phyloP scores from a whole-genome alignment of 2,329 filamentous ascomycete genomes.

The Phyllosticta citribraziliensis region DNA sequence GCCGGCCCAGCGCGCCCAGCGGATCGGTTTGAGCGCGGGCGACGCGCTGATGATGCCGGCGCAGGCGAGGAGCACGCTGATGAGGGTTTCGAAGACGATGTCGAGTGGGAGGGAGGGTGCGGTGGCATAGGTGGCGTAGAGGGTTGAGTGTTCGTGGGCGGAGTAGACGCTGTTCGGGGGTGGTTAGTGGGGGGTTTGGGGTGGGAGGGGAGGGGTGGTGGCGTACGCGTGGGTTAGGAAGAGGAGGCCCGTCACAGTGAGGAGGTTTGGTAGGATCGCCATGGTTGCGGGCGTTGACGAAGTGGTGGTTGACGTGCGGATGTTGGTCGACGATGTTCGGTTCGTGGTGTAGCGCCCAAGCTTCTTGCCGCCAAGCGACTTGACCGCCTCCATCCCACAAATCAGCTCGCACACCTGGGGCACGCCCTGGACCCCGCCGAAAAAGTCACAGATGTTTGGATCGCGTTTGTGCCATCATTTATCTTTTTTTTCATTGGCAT shows the following conservation, averaged over 20 bases:
- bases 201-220: neutral
- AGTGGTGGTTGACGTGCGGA: neutral
- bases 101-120: slow-evolving; percentile 59
- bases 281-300: slow-evolving; percentile 34
- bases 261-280: slow-evolving; percentile 60
- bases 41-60: slow-evolving; percentile 72
- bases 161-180: slow-evolving; percentile 70
- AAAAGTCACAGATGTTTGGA: neutral
- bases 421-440: neutral
- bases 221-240: slow-evolving; percentile 81
- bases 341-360: neutral
- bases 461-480: slow-evolving; percentile 1
- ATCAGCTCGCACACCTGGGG: neutral
- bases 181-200: neutral
- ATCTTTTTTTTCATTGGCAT: slow-evolving; percentile 7
- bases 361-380: slow-evolving; percentile 1
- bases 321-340: neutral
- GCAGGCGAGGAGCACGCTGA: slow-evolving; percentile 71
- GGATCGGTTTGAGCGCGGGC: slow-evolving; percentile 71
- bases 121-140: slow-evolving; percentile 41
- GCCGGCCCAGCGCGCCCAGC: slow-evolving; percentile 72
- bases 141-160: slow-evolving; percentile 77
- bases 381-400: neutral
- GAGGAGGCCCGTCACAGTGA: slow-evolving; percentile 65
- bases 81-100: slow-evolving; percentile 76